phyloP scores from a whole-genome alignment of 192 early-diverging fungal genomes.

The Coemansia sp. region DNA sequence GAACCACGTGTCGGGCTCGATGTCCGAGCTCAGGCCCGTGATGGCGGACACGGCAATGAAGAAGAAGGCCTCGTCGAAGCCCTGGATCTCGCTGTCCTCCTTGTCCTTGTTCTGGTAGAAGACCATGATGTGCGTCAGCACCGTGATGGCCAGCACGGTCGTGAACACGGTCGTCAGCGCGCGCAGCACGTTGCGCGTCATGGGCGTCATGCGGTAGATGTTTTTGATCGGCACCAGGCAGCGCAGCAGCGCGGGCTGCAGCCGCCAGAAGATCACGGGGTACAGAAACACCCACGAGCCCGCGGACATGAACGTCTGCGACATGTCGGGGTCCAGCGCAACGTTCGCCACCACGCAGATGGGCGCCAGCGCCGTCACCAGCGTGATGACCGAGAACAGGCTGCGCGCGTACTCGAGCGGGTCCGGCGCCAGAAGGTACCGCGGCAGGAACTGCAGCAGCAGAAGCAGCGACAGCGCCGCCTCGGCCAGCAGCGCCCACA shows the following conservation, averaged over 20 bases:
- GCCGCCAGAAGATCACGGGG: conserved; percentile 65
- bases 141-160: conserved; percentile 69
- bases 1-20: conserved; percentile 59
- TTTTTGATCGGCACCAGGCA: conserved; percentile 66
- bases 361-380: conserved; percentile 59
- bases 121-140: conserved; percentile 65
- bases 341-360: conserved; percentile 48
- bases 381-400: conserved; percentile 55
- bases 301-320: conserved; percentile 61
- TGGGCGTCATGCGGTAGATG: conserved; percentile 54
- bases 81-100: conserved; percentile 40
- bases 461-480: conserved; percentile 48
- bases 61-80: conserved; percentile 60
- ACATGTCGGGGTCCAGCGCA: conserved; percentile 31
- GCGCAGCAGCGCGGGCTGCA: conserved; percentile 60
- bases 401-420: conserved; percentile 49
- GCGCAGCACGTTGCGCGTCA: conserved; percentile 63
- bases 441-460: conserved; percentile 61
- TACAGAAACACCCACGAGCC: conserved; percentile 55
- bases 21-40: conserved; percentile 66
- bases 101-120: conserved; percentile 58
- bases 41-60: conserved; percentile 60
- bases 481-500: conserved; percentile 45
- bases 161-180: conserved; percentile 63
- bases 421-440: conserved; percentile 59